Evolutionary conservation across 177 flowering plant genomes (phyloP).

Genomic region (Vitis hybrid): DNA sequence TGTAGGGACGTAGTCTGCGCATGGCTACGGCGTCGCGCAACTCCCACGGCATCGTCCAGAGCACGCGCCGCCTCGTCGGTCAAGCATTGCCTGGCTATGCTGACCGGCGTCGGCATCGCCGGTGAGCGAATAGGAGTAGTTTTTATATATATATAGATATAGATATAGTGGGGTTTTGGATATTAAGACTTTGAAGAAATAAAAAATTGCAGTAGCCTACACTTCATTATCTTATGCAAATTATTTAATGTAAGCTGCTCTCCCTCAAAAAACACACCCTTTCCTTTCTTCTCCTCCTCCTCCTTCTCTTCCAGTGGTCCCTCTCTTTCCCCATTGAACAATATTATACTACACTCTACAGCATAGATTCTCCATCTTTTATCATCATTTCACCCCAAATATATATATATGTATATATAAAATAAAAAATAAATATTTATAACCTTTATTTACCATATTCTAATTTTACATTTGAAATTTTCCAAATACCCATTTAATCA

Average conservation of each 20-base stretch:
- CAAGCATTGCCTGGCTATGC: conserved; percentile 75
- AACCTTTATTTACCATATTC: too few relatives aligned
- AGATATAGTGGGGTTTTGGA: background rate
- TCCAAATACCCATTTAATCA: too few relatives aligned
- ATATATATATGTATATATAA: too few relatives aligned
- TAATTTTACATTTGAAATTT: too few relatives aligned
- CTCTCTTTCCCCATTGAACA: conserved; percentile 14
- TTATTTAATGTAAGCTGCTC: conserved; percentile 10
- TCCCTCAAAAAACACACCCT: too few relatives aligned
- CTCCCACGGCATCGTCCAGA: conserved; percentile 71
- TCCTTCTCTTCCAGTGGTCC: conserved; percentile 5
- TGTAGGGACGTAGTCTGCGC: conserved; percentile 87
- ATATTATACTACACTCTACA: conserved; percentile 21
- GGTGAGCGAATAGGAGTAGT: conserved; percentile 13
- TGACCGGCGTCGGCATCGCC: conserved; percentile 88
- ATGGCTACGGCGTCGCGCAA: conserved; percentile 75
- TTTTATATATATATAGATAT: background rate
- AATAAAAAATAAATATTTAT: too few relatives aligned
- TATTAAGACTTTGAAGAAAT: background rate
- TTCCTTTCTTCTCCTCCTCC: too few relatives aligned
- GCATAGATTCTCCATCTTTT: conserved; percentile 28
- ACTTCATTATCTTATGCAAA: conserved; percentile 26
- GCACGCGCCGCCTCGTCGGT: conserved; percentile 71
- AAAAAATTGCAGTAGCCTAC: conserved; percentile 22
- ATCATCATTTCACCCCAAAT: background rate